These are phyloP conservation scores for Naegleria lovaniensis DNA, from an alignment of 208 protist species.

Conservation along the genomic window DNA sequence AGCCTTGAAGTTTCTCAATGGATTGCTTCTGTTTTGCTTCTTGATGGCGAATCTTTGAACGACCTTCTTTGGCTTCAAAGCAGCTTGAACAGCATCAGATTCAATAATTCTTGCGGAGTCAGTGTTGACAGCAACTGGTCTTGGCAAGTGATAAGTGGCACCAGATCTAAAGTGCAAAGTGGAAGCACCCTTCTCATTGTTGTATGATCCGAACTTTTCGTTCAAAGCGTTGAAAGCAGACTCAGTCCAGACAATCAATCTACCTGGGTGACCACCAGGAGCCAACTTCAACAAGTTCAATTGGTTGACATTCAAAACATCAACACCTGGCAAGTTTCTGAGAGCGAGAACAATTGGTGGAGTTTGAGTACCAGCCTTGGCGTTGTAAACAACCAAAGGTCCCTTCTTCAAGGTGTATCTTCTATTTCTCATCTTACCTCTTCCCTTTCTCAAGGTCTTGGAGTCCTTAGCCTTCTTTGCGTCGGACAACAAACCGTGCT, in stretches of 20 bases:
- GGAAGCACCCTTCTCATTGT: conserved; percentile 37
- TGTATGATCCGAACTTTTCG: conserved; percentile 86
- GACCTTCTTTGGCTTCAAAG: conserved; percentile 36
- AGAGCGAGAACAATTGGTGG: conserved; percentile 69
- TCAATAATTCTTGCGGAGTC: conserved; percentile 76
- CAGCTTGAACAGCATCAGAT: conserved; percentile 71
- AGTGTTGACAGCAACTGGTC: conserved; percentile 63
- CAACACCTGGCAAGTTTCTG: conserved; percentile 94
- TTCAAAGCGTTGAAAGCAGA: conserved; percentile 93
- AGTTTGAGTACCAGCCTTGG: conserved; percentile 61
- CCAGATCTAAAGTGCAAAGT: not conserved
- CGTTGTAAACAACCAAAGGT: conserved; percentile 89
- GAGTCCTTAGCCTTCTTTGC: conserved; percentile 82
- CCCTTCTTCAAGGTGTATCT: conserved; percentile 83
- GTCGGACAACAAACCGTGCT: conserved; percentile 78
- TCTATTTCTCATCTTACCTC: conserved; percentile 94
- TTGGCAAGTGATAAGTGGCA: conserved; percentile 53
- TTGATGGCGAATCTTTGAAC: conserved; percentile 25
- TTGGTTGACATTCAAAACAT: conserved; percentile 76
- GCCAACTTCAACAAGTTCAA: conserved; percentile 97
- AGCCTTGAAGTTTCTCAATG: not conserved
- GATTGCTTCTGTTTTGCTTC: conserved; percentile 37
- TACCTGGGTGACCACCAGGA: conserved; percentile 96
- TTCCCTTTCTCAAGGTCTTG: conserved; percentile 78
- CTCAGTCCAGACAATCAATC: conserved; percentile 98